Evolutionary conservation across 441 rosid genomes (phyloP), one percentile per base, ranked within the genome.

Genomic region (Populus hybrid): DNA sequence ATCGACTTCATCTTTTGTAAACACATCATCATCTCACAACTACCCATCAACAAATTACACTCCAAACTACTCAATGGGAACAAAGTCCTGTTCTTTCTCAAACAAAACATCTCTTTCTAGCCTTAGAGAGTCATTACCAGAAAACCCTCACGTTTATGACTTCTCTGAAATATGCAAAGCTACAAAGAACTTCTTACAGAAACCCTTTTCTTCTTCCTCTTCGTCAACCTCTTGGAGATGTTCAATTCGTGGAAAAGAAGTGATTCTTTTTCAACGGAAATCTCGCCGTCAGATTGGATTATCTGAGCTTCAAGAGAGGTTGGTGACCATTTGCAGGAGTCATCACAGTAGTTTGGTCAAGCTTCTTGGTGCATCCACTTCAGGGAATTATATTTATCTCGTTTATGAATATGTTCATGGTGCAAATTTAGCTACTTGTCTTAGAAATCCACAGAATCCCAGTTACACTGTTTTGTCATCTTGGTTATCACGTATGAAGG

Each of bases 141-240:
- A 63, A 9, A 63, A 63, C 66, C 66, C 66, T 63, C 87, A 86
- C 82, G 87, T 95, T 79, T 95, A 92, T 87, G 80, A 85, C 81
- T 82, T 92, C 86, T 38, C 88, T 69, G 97, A 92, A 74, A 89
- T 95, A 26, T 86, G 91, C 63, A 67, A 87, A 18, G 94, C 98
- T 80, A 93, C 99, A 24, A 89, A 86, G 88, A 91, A 89, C 64
- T 95, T 95, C 88, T 85, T 93, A 16, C 84, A 87, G n/a, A 80
- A 84, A 76, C 92, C 89, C 64, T 69, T 79, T 78, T 83, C 93
- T 26, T 86, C 91, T 12, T 90, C 91, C 16, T 87, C 93, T 38
- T 87, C 91, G 5, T 85, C 90, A 10, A 76, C 92, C 73, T 89
- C 91, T 71, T 95, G 98, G 97, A 89, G 95, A 26, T 93, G 97